Base-by-base conservation (phyloP, 306 rosid genomes). In the Vigna hirtella region DNA sequence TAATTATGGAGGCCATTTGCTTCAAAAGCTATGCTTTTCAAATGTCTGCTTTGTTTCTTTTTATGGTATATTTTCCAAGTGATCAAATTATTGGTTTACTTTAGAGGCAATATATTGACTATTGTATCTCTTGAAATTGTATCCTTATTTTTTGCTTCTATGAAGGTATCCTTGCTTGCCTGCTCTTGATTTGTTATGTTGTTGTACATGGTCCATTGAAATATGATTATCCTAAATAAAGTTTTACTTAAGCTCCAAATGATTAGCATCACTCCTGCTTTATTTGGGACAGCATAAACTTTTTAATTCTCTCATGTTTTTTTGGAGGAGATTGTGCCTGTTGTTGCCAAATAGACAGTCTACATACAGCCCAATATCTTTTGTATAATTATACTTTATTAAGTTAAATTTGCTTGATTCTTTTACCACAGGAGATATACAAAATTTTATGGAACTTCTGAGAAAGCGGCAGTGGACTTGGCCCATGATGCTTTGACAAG, bases 401-500 rank as follows among this genome's bases (percentile, higher is more conserved):
- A 30, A 67, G 36, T 70, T 83, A 58, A 68, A 59, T 16, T 50
- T 12, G 8, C n/a, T 62, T 77, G 36, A 48, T 43, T 52, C 59
- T 73, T 36, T 78, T 83, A 55, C 78, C 89, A 85, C 91, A 95
- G 99, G 98, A 91, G 99, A 90, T 95, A 93, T 83, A 91, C 99
- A 45, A 89, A 93, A 80, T 95, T 93, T 52, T 95, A 91, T 83
- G 99, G 99, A 61, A 87, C 98, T 68, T 95, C 99, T 79, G 99
- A 90, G 55, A 79, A 86, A 83, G 98, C 99, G 15, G 97, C 96
- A 32, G 86, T 45, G 56, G 86, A 89, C 77, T 72, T 95, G 90
- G 99, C 86, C 58, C 98, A 91, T 85, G 94, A 95, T 90, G 98
- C 98, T 9, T 83, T 95, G 64, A 95, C 92, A 83, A 87, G 99